Evolutionary conservation across 257 asterid genomes (phyloP).

Genomic region (Nicotiana noctiflora): DNA sequence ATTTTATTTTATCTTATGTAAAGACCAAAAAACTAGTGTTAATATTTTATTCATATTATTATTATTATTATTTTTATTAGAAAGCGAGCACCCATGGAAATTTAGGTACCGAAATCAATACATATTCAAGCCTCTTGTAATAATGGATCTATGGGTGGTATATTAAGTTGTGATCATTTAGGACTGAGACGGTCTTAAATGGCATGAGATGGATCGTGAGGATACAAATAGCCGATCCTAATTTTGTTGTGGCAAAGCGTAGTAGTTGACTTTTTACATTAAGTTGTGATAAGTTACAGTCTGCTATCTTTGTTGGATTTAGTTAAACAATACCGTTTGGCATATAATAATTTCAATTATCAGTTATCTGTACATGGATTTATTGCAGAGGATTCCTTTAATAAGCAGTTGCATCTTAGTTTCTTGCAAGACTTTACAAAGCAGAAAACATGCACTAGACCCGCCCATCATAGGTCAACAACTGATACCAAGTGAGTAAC

Average conservation of each 20-base stretch:
- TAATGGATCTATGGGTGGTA: no score
- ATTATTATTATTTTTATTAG: no score
- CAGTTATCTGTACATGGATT: neutral
- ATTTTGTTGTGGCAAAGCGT: neutral
- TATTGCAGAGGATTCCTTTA: neutral
- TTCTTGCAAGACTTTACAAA: neutral
- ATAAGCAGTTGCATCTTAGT: neutral
- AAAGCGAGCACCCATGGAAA: no score
- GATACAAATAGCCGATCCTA: neutral
- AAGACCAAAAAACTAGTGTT: neutral
- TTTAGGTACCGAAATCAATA: no score
- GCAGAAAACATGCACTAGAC: neutral
- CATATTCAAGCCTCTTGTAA: no score
- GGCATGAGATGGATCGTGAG: neutral
- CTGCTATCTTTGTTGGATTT: neutral
- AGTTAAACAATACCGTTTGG: neutral
- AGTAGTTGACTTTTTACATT: neutral
- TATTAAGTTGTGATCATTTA: no score
- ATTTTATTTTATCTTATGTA: neutral
- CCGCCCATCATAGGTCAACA: neutral
- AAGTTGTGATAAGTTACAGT: neutral
- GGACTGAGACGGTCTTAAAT: neutral
- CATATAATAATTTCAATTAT: neutral
- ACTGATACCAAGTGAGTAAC: neutral
- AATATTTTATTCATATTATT: no score